phyloP scores from a whole-genome alignment of 2,329 filamentous ascomycete species.

The Diaporthe sp. region DNA sequence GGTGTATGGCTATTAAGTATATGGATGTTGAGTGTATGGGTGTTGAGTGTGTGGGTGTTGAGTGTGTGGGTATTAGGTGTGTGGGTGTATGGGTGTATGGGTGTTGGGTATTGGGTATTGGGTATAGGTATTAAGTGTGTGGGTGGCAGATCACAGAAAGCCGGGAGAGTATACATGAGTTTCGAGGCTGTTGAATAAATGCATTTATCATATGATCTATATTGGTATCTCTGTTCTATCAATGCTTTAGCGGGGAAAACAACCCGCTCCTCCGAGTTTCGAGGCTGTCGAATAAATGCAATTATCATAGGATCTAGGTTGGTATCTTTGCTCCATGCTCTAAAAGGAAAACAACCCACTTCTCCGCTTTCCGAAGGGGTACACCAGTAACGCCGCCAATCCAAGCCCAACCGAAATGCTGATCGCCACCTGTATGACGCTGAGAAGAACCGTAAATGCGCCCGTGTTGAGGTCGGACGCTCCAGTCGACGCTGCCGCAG shows the following conservation, averaged over 20 bases:
- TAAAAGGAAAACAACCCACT: conserved; percentile 71
- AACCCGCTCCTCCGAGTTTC: too few relatives aligned
- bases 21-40: too few relatives aligned
- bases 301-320: conserved; percentile 23
- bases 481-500: conserved; percentile 47
- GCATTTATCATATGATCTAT: too few relatives aligned
- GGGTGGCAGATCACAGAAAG: background rate
- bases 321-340: conserved; percentile 35
- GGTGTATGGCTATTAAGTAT: too few relatives aligned
- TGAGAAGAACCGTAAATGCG: conserved; percentile 68
- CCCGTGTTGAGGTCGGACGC: conserved; percentile 56
- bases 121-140: too few relatives aligned
- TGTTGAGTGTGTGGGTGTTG: too few relatives aligned
- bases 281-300: background rate
- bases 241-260: too few relatives aligned
- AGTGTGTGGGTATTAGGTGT: too few relatives aligned
- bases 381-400: conserved; percentile 68
- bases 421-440: conserved; percentile 73
- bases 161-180: background rate
- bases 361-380: conserved; percentile 70
- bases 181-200: background rate
- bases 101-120: too few relatives aligned
- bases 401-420: conserved; percentile 74
- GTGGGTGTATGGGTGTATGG: too few relatives aligned
- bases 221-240: too few relatives aligned